These are phyloP conservation scores for Leishmania major DNA, from an alignment of 208 protist species.

Conservation along the genomic window DNA sequence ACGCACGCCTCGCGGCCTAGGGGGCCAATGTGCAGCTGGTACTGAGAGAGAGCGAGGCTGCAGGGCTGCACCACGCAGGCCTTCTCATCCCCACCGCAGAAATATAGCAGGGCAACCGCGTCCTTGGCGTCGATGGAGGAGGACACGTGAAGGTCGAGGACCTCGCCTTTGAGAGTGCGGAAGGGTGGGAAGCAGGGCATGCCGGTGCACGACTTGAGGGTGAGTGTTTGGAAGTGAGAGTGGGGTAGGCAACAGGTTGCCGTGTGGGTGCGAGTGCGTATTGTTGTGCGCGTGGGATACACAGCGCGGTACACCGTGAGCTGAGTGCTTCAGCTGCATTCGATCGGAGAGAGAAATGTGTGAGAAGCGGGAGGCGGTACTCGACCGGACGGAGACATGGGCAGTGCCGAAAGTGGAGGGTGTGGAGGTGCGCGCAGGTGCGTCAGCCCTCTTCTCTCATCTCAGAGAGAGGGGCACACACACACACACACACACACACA, in stretches of 20 bases:
- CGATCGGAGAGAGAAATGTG: background rate
- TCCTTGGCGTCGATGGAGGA: constrained; percentile 37
- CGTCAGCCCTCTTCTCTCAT: background rate
- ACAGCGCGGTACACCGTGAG: background rate
- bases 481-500: no score
- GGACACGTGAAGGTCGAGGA: constrained; percentile 27
- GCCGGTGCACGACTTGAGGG: background rate
- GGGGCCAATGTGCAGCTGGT: constrained; percentile 31
- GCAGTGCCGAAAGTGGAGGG: background rate
- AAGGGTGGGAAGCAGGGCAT: constrained; percentile 23
- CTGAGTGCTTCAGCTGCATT: background rate
- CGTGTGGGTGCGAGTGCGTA: background rate
- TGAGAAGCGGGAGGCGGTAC: background rate
- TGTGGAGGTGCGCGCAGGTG: background rate
- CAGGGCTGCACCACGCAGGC: constrained; percentile 37
- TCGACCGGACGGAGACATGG: background rate
- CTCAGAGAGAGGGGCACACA: background rate
- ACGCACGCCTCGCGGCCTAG: constrained; percentile 26
- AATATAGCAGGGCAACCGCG: constrained; percentile 36
- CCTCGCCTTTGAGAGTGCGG: constrained; percentile 31
- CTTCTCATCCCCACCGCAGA: constrained; percentile 34
- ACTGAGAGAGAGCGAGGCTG: constrained; percentile 37
- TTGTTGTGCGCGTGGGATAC: background rate
- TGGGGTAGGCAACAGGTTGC: background rate
- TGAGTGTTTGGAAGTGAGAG: background rate